A percentile compares a stretch with the other conserved stretches of the same genome.
Conservation (phyloP, 331 rosid genomes). For the Pyracantha coccinea region DNA sequence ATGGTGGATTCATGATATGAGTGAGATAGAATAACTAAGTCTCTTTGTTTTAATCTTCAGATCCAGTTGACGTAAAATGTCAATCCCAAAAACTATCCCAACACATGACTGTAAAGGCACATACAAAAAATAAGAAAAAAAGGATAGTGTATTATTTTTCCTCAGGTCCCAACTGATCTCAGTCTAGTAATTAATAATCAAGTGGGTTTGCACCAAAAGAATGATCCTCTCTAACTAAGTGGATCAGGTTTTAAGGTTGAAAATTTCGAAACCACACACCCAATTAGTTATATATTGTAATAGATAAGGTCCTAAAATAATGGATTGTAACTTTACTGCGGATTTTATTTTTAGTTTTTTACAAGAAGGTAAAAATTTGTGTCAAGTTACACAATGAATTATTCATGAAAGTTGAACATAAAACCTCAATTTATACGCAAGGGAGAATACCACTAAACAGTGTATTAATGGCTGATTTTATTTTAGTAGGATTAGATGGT, state of each 20-base stretch:
- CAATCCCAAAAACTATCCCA: slow-evolving; percentile 4
- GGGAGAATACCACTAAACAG: too few species aligned
- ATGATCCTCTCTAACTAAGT: not conserved
- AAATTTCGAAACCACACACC: not conserved
- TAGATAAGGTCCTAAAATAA: not conserved
- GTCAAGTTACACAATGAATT: not conserved
- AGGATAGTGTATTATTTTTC: not conserved
- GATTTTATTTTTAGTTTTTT: too few species aligned
- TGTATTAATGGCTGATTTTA: too few species aligned
- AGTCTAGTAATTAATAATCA: not conserved
- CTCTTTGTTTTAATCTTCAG: slow-evolving; percentile 12
- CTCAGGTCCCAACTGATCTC: not conserved
- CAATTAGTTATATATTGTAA: not conserved
- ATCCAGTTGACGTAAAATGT: not conserved
- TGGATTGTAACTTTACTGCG: slow-evolving; percentile 3
- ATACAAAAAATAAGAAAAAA: not conserved
- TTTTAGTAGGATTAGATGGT: not conserved
- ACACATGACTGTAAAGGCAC: not conserved
- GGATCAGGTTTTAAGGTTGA: slow-evolving; percentile 3
- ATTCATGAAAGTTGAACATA: too few species aligned
- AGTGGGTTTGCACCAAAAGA: not conserved
- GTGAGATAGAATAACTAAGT: slow-evolving; percentile 26
- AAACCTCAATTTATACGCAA: too few species aligned
- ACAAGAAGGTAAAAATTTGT: not conserved
- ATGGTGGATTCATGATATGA: slow-evolving; percentile 32